Evolutionary conservation across 371 early-diverging fungal genomes (phyloP).

Genomic region (Nosema granulosis): DNA sequence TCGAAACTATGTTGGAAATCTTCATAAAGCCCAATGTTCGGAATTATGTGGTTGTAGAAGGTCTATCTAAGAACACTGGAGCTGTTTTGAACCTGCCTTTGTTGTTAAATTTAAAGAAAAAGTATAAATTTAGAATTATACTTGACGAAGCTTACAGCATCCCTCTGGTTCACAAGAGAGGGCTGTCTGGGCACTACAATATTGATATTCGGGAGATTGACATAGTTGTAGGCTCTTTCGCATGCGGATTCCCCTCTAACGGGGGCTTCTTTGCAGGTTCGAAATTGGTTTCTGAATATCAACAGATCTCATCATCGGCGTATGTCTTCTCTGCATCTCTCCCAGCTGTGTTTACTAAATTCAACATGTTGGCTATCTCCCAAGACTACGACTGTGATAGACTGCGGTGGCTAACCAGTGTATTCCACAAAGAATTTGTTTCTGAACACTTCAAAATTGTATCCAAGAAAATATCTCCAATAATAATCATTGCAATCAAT

Average conservation of each 20-base stretch:
- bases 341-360: slow-evolving; percentile 85
- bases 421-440: slow-evolving; percentile 29
- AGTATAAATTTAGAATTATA: slow-evolving; percentile 90
- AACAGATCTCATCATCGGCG: slow-evolving; percentile 80
- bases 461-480: slow-evolving; percentile 40
- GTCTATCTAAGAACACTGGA: slow-evolving; percentile 83
- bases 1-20: slow-evolving; percentile 53
- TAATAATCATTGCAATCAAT: slow-evolving; percentile 36
- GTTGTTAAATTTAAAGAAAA: slow-evolving; percentile 79
- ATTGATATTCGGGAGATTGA: slow-evolving; percentile 74
- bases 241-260: slow-evolving; percentile 74
- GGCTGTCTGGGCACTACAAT: slow-evolving; percentile 14
- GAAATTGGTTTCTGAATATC: slow-evolving; percentile 81
- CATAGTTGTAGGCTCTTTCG: slow-evolving; percentile 82
- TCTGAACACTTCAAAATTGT: slow-evolving; percentile 32
- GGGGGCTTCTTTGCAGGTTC: slow-evolving; percentile 92
- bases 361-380: slow-evolving; percentile 77
- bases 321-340: slow-evolving; percentile 96
- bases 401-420: not conserved
- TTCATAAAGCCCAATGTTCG: slow-evolving; percentile 68
- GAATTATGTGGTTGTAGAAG: slow-evolving; percentile 88
- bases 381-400: slow-evolving; percentile 21
- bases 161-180: slow-evolving; percentile 74
- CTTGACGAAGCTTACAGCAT: slow-evolving; percentile 87
- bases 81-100: slow-evolving; percentile 78